Evolutionary conservation across 2,329 filamentous ascomycete species (phyloP), one percentile per base, ranked within the genome.

Genomic region (Clarireedia monteithiana): DNA sequence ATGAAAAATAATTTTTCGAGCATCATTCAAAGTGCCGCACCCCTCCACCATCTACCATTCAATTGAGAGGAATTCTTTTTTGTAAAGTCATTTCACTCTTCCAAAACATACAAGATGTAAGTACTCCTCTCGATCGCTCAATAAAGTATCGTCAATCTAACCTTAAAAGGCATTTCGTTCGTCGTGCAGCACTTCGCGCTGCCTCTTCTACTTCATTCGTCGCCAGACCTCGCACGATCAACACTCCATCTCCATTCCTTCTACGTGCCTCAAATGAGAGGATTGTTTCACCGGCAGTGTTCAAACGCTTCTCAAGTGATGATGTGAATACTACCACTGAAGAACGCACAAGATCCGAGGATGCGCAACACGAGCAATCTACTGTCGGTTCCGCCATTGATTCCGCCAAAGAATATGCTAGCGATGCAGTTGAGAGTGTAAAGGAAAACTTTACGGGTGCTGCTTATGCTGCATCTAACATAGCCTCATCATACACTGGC

Each of bases 181-280:
- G 81, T 59, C 80, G 79, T 65, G 73, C 77, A 62, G 79, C 81
- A 63, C 72, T 76, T 66, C 78, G 80, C 66, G 75, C 80, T 49
- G 75, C 80, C 57, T 55, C 44, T 30, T 72, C 76, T 36, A 64
- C 70, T 59, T 72, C 74, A 47, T 67, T 73, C 61, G 62, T 75
- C 58, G 70, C 71, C 40, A 75, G 71, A 62, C 70, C 70, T 56
- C 70, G 71, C 50, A 69, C 70, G 52, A 69, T 75, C 58, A 67
- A 70, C 48, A 68, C 71, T 4, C 58, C 71, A 54, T 68, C 69
- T 52, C 70, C 70, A 34, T 67, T 70, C 42, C 56, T 67, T 26
- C 58, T 70, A 51, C 65, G 62, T 48, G 53, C 59, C 63, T 74
- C 61, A 67, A 67, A 60, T 68, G 72, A 62, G 54, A 59, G 50